Evolutionary conservation across 2,329 filamentous ascomycete genomes (phyloP), one percentile per base, ranked within the genome.

Genomic region (Calonectria ilicicola): DNA sequence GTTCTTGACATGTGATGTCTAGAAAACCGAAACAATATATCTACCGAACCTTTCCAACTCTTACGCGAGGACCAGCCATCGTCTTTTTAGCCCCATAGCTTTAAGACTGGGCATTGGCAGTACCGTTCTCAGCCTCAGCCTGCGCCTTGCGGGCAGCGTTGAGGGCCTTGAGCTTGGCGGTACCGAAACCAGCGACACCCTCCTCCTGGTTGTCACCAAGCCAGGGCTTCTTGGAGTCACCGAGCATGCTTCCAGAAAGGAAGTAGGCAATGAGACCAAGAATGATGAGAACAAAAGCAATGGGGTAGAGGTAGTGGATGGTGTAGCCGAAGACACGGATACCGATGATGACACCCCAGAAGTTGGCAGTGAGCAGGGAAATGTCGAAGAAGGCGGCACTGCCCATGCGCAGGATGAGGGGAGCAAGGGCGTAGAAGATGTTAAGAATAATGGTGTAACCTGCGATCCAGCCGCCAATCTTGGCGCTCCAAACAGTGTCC

Each of bases 381-480:
- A 98, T 98, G 84, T 99, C 98, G 88, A 98, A 97, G 86, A 99
- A 98, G 23, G 96, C 96, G 3, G 97, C 97, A 19, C 91, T 94
- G 32, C 94, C 94, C 86, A 98, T 93, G 76, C 97, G 94, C 85
- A 98, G 93, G 75, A 99, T 89, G 67, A 98, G 86, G 0, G 97
- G 97, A 0, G 94, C 95, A 3, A 97, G 87, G 9, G 92, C 92
- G 87, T 99, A 99, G 86, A 99, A 99, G 72, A 97, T 85, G 67
- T 90, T 88, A 26, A 99, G 89, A 72, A 93, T 92, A 21, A 98
- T 84, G 0, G 97, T 98, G 85, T 96, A 99, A 1, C 96, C 97
- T n/a, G 93, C 88, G 44, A 98, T 87, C 83, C 97, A 98, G 23
- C 95, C 95, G 44, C 89, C 93, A 53, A 98, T 89, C 75, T 91